These are phyloP conservation scores for Chernovozyma aurita DNA, from an alignment of 1,139 yeast genomes.

Conservation along the genomic window DNA sequence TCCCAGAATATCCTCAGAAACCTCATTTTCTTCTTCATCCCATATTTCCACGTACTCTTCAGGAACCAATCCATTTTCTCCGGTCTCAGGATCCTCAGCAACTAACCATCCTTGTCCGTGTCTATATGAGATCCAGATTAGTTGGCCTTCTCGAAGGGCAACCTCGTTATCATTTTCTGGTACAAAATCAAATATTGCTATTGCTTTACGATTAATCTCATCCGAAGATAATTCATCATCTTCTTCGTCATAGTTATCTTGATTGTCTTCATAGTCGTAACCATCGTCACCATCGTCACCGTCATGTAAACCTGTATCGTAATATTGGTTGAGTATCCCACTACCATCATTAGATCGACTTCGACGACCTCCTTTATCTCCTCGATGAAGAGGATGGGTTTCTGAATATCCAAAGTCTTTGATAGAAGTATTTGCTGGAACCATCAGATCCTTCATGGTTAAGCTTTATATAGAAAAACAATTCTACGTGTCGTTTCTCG, in stretches of 20 bases:
- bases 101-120: slow-evolving; percentile 99
- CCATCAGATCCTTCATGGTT: slow-evolving; percentile 6
- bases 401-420: slow-evolving; percentile 77
- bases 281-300: slow-evolving; percentile 8
- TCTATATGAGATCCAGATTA: slow-evolving; percentile 79
- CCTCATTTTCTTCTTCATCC: slow-evolving; percentile 18
- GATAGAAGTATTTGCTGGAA: slow-evolving; percentile 40
- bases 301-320: slow-evolving; percentile 1
- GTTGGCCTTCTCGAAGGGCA: slow-evolving; percentile 72
- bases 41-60: slow-evolving; percentile 81
- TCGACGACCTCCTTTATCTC: slow-evolving; percentile 21
- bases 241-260: too few species aligned
- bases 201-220: slow-evolving; percentile 53
- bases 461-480: background rate
- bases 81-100: slow-evolving; percentile 75
- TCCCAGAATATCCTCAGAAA: slow-evolving; percentile 5
- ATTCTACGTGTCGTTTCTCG: too few species aligned
- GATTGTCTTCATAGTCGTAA: slow-evolving; percentile 14
- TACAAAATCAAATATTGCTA: slow-evolving; percentile 82
- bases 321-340: slow-evolving; percentile 2
- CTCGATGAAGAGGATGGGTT: slow-evolving; percentile 63
- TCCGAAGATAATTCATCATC: slow-evolving; percentile 19
- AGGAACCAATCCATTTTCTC: slow-evolving; percentile 91
- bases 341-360: slow-evolving; percentile 1
- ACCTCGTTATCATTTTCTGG: slow-evolving; percentile 96